These are phyloP conservation scores for Sugiyamaella americana DNA, from an alignment of 805 yeast genomes.

Conservation along the genomic window DNA sequence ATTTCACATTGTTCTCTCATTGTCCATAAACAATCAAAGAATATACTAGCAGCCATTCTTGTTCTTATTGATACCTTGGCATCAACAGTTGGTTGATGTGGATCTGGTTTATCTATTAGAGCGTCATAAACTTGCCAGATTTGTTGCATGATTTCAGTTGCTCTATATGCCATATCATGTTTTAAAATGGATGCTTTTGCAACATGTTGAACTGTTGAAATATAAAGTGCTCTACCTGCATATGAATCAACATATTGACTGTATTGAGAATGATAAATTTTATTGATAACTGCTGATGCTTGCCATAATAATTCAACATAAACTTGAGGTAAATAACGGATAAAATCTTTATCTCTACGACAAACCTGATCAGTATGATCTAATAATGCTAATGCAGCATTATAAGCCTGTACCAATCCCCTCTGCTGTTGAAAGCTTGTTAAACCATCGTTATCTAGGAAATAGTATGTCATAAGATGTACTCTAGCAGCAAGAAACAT, in stretches of 20 bases:
- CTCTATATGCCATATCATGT: slow-evolving; percentile 88
- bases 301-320: slow-evolving; percentile 85
- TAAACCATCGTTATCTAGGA: slow-evolving; percentile 48
- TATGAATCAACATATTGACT: slow-evolving; percentile 59
- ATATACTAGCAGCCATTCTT: slow-evolving; percentile 87
- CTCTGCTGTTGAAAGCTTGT: slow-evolving; percentile 55
- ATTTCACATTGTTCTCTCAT: slow-evolving; percentile 72
- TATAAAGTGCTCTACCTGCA: slow-evolving; percentile 57
- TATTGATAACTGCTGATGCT: slow-evolving; percentile 76
- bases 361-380: slow-evolving; percentile 62
- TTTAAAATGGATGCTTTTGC: slow-evolving; percentile 78
- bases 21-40: slow-evolving; percentile 84
- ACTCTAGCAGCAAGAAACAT: slow-evolving; percentile 67
- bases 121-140: slow-evolving; percentile 84
- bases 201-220: slow-evolving; percentile 39
- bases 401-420: slow-evolving; percentile 72
- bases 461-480: slow-evolving; percentile 77
- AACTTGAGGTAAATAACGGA: slow-evolving; percentile 71
- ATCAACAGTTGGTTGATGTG: slow-evolving; percentile 26
- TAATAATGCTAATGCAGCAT: slow-evolving; percentile 68
- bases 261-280: slow-evolving; percentile 70
- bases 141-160: slow-evolving; percentile 89
- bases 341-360: slow-evolving; percentile 51
- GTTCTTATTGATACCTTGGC: slow-evolving; percentile 48
- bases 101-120: slow-evolving; percentile 44